Conservation (phyloP, 805 yeast genomes). For the Pichia phayaonensis region DNA sequence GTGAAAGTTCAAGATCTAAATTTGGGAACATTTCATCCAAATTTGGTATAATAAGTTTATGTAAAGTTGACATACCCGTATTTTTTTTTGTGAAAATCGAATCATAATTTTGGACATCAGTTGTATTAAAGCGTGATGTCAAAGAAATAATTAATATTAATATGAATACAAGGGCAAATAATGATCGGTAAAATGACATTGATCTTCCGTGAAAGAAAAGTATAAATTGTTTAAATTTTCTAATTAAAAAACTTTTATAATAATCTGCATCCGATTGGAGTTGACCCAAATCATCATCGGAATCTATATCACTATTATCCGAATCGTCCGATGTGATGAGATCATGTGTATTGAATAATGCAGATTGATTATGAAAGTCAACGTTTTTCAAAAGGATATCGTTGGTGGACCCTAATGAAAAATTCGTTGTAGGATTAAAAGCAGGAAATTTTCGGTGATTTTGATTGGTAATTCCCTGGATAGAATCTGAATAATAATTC, state of each 20-base stretch:
- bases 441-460: background rate
- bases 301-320: background rate
- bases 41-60: conserved; percentile 10
- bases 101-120: background rate
- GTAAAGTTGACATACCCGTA: conserved; percentile 4
- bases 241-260: background rate
- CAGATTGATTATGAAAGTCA: background rate
- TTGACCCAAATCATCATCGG: background rate
- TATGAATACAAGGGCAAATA: background rate
- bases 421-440: background rate
- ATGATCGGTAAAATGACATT: background rate
- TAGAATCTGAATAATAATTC: background rate
- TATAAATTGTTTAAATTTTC: background rate
- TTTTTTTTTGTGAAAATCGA: conserved; percentile 1
- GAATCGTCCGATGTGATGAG: background rate
- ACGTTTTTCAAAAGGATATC: background rate
- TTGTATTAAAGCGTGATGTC: background rate
- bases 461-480: background rate
- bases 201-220: background rate
- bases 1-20: background rate
- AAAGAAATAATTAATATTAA: background rate
- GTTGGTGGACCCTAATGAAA: background rate
- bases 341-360: background rate
- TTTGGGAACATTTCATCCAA: conserved; percentile 8
- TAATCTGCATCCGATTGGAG: background rate